phyloP scores from a whole-genome alignment of 2,329 filamentous ascomycete genomes.

The Arthrobotrys megalospora region DNA sequence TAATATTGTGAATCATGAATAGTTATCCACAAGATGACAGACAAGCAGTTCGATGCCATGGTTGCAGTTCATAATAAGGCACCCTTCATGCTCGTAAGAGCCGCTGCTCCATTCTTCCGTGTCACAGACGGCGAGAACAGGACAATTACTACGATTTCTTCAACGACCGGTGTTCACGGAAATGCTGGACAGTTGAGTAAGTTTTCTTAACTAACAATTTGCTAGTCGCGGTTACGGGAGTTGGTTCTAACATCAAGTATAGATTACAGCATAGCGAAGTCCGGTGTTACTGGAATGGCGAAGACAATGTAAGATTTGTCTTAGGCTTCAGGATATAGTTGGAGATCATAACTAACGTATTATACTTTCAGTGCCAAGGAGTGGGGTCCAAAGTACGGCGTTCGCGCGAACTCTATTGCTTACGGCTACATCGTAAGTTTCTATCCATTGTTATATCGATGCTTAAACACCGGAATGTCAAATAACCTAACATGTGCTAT shows the following conservation, averaged over 20 bases:
- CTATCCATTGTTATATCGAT: neutral
- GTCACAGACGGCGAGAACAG: conserved; percentile 85
- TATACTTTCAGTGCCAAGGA: conserved; percentile 31
- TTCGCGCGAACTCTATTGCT: conserved; percentile 75
- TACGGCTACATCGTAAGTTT: conserved; percentile 75
- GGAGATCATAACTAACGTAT: neutral
- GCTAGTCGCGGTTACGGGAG: neutral
- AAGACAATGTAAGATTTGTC: conserved; percentile 81
- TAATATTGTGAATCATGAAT: conserved; percentile 13
- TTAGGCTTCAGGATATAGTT: neutral
- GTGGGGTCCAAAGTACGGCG: conserved; percentile 77
- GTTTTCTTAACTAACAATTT: neutral
- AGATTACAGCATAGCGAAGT: conserved; percentile 89
- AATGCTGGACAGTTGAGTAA: conserved; percentile 73
- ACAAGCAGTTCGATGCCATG: conserved; percentile 93
- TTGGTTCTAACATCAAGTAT: conserved; percentile 71
- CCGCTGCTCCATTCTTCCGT: conserved; percentile 87
- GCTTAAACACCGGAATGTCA: neutral
- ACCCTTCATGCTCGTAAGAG: conserved; percentile 85
- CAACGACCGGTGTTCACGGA: conserved; percentile 84
- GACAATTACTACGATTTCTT: conserved; percentile 86
- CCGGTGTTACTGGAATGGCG: conserved; percentile 84
- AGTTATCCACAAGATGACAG: conserved; percentile 75
- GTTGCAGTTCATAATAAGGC: conserved; percentile 85
- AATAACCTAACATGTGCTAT: conserved; percentile 4